Base-by-base conservation (phyloP, 2,329 filamentous ascomycete genomes). In the Xylaria hypoxylon region DNA sequence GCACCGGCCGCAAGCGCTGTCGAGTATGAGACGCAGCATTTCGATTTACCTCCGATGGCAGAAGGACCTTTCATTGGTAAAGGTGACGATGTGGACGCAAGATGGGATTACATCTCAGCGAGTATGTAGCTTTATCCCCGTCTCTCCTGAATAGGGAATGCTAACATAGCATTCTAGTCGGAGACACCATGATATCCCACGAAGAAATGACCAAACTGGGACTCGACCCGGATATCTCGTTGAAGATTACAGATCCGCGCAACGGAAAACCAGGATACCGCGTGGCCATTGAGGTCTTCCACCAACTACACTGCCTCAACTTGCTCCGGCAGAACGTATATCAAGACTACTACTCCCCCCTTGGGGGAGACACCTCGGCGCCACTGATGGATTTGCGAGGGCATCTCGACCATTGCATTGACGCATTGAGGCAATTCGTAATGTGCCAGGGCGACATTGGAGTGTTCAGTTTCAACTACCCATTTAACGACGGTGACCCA, bases 281-380 rank as follows among this genome's bases (percentile, higher is more conserved):
- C n/a, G 86, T 87, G 0, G 87, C 84, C 0, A 77, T 88, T 2
- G 85, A 88, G 71, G 85, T 87, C 0, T 87, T 88, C 76, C 86
- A 88, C 74, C 85, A 85, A 71, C 78, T 86, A 38, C 83, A 85
- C 72, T 85, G 83, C 74, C 76, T 85, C 42, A 85, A 85, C 71
- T 71, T 85, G 40, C 74, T 81, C 71, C 75, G 83, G 13, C 82
- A 85, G 70, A 80, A 83, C 8, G 81, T 82, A 2, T 84, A 84
- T 71, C 82, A 80, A 64, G 82, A 75, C 31, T 83, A 86, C 68
- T 87, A 86, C 72, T 70, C 77, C 51, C 77, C 80, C 5, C 74
- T 82, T 4, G 83, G 81, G 11, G 84, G 84, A 4, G 84, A 87
- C 38, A 82, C 85, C 15, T 78, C 80, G 10, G 80, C 77, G n/a